Evolutionary conservation across 106 monocot species (phyloP).

Genomic region (Agapanthus africanus): DNA sequence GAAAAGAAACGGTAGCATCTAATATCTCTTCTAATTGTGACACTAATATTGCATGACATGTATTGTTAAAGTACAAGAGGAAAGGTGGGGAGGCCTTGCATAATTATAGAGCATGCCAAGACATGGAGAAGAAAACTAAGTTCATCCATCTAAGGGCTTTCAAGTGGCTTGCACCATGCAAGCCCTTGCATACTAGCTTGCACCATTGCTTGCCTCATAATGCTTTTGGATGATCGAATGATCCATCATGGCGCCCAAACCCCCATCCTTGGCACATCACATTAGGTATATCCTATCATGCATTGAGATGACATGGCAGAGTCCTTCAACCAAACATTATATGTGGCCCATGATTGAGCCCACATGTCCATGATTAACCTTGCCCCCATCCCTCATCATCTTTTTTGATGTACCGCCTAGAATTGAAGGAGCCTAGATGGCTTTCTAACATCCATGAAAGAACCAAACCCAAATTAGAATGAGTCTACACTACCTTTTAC

Average conservation of each 20-base stretch:
- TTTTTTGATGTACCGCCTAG: background rate
- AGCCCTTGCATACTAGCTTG: too few relatives aligned
- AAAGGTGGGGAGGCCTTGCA: background rate
- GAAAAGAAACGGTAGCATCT: background rate
- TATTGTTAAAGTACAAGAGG: background rate
- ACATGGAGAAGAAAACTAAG: background rate
- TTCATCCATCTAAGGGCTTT: too few relatives aligned
- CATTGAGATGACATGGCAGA: background rate
- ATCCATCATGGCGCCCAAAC: background rate
- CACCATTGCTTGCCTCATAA: too few relatives aligned
- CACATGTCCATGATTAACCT: constrained; percentile 9
- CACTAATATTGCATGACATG: too few relatives aligned
- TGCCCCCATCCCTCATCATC: background rate
- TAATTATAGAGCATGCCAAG: background rate
- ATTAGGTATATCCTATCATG: constrained; percentile 5
- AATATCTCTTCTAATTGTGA: too few relatives aligned
- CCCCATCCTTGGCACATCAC: background rate
- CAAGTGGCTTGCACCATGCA: too few relatives aligned
- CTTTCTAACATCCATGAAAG: constrained; percentile 6
- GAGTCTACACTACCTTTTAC: background rate
- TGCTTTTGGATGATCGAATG: background rate
- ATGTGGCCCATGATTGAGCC: constrained; percentile 2
- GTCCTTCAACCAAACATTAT: constrained; percentile 2
- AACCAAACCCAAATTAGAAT: constrained; percentile 7
- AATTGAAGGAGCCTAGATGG: background rate